Evolutionary conservation across 2,329 filamentous ascomycete species (phyloP).

Genomic region (Epichloe gansuensis): DNA sequence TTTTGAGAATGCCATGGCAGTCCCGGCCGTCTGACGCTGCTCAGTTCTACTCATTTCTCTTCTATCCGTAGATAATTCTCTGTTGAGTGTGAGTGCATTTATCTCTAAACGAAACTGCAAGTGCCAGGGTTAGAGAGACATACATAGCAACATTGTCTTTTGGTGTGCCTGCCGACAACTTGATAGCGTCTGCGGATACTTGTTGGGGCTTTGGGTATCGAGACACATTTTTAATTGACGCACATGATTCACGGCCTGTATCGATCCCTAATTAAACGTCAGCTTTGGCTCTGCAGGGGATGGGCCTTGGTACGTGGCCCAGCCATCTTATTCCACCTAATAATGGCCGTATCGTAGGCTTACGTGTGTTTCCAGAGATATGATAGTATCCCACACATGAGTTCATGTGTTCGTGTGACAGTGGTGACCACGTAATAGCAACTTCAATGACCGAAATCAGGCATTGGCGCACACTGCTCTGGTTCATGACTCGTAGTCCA

Average conservation of each 20-base stretch:
- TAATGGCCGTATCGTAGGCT: background rate
- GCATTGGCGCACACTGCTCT: slow-evolving; percentile 1
- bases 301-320: background rate
- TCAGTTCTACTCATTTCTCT: background rate
- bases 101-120: background rate
- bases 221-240: background rate
- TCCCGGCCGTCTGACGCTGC: background rate
- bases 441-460: background rate
- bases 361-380: background rate
- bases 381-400: background rate
- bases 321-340: background rate
- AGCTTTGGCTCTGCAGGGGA: background rate
- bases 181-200: background rate
- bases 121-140: background rate
- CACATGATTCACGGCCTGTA: background rate
- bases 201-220: background rate
- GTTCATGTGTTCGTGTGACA: background rate
- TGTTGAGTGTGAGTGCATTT: background rate
- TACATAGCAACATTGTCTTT: background rate
- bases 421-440: background rate
- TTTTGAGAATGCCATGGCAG: background rate
- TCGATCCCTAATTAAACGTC: background rate
- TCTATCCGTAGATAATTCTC: background rate
- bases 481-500: background rate
- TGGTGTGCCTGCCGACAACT: background rate